phyloP scores from a whole-genome alignment of 2,329 filamentous ascomycete genomes.

The Ceratocystiopsis sp. region DNA sequence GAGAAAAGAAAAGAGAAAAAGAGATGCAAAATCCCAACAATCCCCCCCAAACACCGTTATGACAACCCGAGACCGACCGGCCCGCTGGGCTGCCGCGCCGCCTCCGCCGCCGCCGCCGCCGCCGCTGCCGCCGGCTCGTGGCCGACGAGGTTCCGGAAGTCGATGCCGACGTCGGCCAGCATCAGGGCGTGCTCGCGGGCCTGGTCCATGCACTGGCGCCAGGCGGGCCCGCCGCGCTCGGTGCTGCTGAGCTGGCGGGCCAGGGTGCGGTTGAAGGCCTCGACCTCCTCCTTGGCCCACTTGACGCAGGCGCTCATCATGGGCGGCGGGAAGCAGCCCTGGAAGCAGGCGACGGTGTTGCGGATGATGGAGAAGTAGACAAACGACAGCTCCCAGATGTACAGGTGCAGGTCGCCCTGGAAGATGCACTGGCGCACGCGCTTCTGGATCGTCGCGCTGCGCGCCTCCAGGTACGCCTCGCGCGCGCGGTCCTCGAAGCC shows the following conservation, averaged over 20 bases:
- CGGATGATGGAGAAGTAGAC: conserved; percentile 90
- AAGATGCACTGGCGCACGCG: conserved; percentile 78
- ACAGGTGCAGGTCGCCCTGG: conserved; percentile 78
- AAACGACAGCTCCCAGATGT: conserved; percentile 89
- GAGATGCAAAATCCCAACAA: neutral
- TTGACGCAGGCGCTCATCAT: conserved; percentile 93
- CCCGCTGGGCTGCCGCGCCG: conserved; percentile 7
- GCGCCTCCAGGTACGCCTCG: conserved; percentile 68
- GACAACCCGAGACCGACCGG: conserved; percentile 27
- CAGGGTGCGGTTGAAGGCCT: conserved; percentile 74
- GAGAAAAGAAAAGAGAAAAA: too few relatives aligned
- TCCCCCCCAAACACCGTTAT: conserved; percentile 5
- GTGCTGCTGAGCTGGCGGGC: conserved; percentile 75
- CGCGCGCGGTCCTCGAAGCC: conserved; percentile 83
- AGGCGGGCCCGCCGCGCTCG: conserved; percentile 56
- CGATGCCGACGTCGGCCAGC: conserved; percentile 70
- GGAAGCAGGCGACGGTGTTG: conserved; percentile 83
- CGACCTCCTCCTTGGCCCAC: conserved; percentile 93
- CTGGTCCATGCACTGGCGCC: conserved; percentile 67
- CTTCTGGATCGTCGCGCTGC: conserved; percentile 62
- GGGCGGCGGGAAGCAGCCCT: conserved; percentile 65
- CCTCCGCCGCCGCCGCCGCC: conserved; percentile 2
- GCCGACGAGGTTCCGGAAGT: conserved; percentile 72
- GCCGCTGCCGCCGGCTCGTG: conserved; percentile 25
- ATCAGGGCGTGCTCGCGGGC: conserved; percentile 67